These are phyloP conservation scores for Alloascoidea africana DNA, from an alignment of 805 yeast species.

Conservation along the genomic window DNA sequence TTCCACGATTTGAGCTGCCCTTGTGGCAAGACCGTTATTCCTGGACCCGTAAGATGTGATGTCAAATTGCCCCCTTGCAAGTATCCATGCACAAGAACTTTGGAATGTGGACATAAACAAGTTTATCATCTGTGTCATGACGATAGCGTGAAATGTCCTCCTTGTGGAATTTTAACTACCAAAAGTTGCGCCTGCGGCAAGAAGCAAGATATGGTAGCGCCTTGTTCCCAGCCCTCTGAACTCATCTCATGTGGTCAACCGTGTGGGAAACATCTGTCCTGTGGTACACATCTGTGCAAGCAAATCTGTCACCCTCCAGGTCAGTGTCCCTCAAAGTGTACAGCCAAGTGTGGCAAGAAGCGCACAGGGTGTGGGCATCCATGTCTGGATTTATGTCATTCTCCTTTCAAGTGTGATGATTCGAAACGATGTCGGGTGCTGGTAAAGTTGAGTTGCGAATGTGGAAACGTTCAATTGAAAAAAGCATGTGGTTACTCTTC, in stretches of 20 bases:
- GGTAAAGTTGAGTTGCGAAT: conserved; percentile 40
- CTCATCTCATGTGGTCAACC: conserved; percentile 58
- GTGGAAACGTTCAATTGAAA: conserved; percentile 37
- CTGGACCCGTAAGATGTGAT: conserved; percentile 82
- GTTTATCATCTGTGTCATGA: conserved; percentile 67
- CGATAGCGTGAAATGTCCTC: conserved; percentile 52
- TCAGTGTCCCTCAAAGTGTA: conserved; percentile 26
- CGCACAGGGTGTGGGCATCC: conserved; percentile 43
- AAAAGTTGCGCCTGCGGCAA: conserved; percentile 52
- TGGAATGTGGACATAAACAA: conserved; percentile 55
- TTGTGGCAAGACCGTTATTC: conserved; percentile 65
- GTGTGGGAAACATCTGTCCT: conserved; percentile 39
- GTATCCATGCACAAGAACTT: conserved; percentile 42
- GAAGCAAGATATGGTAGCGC: conserved; percentile 37
- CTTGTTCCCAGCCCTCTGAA: conserved; percentile 50
- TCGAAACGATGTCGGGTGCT: conserved; percentile 31
- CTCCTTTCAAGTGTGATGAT: conserved; percentile 34
- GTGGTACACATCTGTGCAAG: conserved; percentile 52
- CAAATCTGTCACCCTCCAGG: conserved; percentile 47
- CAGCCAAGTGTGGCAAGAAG: conserved; percentile 34
- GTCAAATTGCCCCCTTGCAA: conserved; percentile 48
- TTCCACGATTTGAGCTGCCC: conserved; percentile 65
- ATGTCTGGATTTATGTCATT: conserved; percentile 46
- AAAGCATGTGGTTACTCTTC: conserved; percentile 45
- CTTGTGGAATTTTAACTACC: conserved; percentile 49